Evolutionary conservation across 2,329 filamentous ascomycete species (phyloP).

Genomic region (Corinectria fuckeliana): DNA sequence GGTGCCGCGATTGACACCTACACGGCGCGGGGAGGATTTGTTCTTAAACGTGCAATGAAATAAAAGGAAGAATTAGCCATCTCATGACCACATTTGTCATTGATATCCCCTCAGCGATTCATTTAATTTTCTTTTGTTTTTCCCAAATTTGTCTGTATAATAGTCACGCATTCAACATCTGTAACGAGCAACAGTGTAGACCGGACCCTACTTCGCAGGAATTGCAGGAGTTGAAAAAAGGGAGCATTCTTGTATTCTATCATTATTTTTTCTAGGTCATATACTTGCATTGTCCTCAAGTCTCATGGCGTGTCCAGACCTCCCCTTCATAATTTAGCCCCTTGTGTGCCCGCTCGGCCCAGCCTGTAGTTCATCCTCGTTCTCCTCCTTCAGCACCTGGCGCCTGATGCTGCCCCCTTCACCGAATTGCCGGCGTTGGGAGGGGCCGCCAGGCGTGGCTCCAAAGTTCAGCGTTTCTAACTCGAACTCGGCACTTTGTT

Average conservation of each 20-base stretch:
- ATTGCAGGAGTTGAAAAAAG: conserved; percentile 14
- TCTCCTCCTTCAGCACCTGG: conserved; percentile 46
- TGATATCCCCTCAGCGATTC: conserved; percentile 12
- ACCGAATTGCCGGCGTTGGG: conserved; percentile 23
- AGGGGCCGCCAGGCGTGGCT: conserved; percentile 15
- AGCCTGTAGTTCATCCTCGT: conserved; percentile 31
- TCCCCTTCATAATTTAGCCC: conserved; percentile 9
- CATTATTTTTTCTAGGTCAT: conserved; percentile 30
- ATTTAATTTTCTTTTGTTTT: conserved; percentile 12
- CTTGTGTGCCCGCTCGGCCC: conserved; percentile 11
- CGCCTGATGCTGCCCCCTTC: conserved; percentile 48
- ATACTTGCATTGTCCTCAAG: conserved; percentile 5
- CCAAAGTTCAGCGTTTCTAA: conserved; percentile 37
- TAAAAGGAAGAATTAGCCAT: not conserved
- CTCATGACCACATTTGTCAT: conserved; percentile 4
- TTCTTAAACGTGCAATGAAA: conserved; percentile 61
- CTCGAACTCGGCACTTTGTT: conserved; percentile 39
- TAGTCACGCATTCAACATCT: conserved; percentile 27
- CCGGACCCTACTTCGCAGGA: conserved; percentile 25
- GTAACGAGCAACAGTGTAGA: conserved; percentile 32
- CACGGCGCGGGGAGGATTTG: conserved; percentile 69
- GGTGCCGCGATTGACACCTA: conserved; percentile 70
- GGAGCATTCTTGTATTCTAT: conserved; percentile 34
- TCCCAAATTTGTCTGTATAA: conserved; percentile 31
- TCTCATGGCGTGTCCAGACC: not conserved